Percentiles rank a stretch among this genome's conserved stretches.
Conservation (phyloP, 2,329 filamentous ascomycete species). For the Coniochaeta ligniaria region DNA sequence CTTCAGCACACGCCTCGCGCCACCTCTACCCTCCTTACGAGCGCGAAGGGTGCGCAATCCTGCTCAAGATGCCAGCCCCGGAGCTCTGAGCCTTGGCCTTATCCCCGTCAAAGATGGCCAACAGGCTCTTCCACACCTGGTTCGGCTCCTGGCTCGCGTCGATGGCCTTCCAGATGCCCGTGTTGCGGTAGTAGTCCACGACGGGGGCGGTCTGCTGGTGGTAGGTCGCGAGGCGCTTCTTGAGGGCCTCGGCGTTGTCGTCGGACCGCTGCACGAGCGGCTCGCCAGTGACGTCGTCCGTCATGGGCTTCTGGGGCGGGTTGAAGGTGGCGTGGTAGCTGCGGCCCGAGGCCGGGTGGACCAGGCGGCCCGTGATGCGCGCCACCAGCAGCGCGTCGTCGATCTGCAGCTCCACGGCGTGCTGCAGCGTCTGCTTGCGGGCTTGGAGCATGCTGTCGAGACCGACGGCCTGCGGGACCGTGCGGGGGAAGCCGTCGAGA, state of each 20-base stretch:
- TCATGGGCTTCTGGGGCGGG: constrained; percentile 90
- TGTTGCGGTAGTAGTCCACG: constrained; percentile 93
- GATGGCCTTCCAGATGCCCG: constrained; percentile 91
- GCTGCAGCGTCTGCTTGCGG: constrained; percentile 79
- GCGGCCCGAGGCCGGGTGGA: constrained; percentile 93
- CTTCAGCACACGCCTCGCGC: neutral
- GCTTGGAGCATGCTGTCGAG: constrained; percentile 84
- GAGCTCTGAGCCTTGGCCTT: constrained; percentile 36
- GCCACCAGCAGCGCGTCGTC: constrained; percentile 90
- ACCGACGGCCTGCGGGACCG: constrained; percentile 88
- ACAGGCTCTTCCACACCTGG: constrained; percentile 89
- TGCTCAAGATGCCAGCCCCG: constrained; percentile 33
- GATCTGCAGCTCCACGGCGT: constrained; percentile 94
- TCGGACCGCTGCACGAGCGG: constrained; percentile 93
- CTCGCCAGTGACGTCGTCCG: constrained; percentile 94
- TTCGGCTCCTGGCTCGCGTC: constrained; percentile 95
- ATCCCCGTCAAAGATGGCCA: constrained; percentile 72
- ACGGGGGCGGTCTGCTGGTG: constrained; percentile 91
- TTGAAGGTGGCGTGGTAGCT: constrained; percentile 99
- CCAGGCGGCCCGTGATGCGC: constrained; percentile 90
- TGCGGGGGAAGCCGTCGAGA: constrained; percentile 96
- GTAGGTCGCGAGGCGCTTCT: constrained; percentile 91
- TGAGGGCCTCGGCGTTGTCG: constrained; percentile 91
- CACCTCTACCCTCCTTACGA: neutral
- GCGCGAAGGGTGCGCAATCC: constrained; percentile 18